Percentiles rank a stretch among this genome's conserved stretches.
These are phyloP conservation scores for Pestalotiopsis fici DNA, from an alignment of 2,329 filamentous ascomycete species.

Conservation along the genomic window DNA sequence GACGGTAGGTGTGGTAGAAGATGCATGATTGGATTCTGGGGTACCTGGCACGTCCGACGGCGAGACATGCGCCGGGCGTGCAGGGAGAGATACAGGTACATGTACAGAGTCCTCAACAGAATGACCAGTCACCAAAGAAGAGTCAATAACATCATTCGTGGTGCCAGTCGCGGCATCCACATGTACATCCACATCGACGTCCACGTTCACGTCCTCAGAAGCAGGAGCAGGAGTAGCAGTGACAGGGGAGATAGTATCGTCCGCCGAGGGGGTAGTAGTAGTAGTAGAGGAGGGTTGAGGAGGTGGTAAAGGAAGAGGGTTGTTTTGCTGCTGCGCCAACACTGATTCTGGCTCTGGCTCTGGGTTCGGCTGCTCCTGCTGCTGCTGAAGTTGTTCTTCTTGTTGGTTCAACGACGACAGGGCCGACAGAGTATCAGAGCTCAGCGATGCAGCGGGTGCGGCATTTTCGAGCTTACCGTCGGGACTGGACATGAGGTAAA, in stretches of 20 bases:
- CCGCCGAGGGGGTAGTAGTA: not conserved
- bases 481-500: slow-evolving; percentile 59
- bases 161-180: slow-evolving; percentile 19
- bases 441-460: slow-evolving; percentile 49
- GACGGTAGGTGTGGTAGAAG: slow-evolving; percentile 11
- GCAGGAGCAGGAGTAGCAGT: not conserved
- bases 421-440: slow-evolving; percentile 23
- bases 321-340: not conserved
- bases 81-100: slow-evolving; percentile 13
- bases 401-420: not conserved
- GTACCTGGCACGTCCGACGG: slow-evolving; percentile 12
- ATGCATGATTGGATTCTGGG: slow-evolving; percentile 8
- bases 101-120: slow-evolving; percentile 14
- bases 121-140: slow-evolving; percentile 24
- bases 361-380: slow-evolving; percentile 9
- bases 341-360: slow-evolving; percentile 6
- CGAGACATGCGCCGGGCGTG: slow-evolving; percentile 7
- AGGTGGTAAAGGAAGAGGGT: not conserved
- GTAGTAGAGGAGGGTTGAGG: not conserved
- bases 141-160: slow-evolving; percentile 27
- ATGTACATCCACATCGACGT: slow-evolving; percentile 2
- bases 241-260: not conserved
- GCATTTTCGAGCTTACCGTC: slow-evolving; percentile 54
- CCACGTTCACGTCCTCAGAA: slow-evolving; percentile 2
- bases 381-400: slow-evolving; percentile 4